Percentiles rank a stretch among this genome's conserved stretches.
Conservation (phyloP, 495 filamentous ascomycete genomes). For the Pseudomonodictys pantanalensis region DNA sequence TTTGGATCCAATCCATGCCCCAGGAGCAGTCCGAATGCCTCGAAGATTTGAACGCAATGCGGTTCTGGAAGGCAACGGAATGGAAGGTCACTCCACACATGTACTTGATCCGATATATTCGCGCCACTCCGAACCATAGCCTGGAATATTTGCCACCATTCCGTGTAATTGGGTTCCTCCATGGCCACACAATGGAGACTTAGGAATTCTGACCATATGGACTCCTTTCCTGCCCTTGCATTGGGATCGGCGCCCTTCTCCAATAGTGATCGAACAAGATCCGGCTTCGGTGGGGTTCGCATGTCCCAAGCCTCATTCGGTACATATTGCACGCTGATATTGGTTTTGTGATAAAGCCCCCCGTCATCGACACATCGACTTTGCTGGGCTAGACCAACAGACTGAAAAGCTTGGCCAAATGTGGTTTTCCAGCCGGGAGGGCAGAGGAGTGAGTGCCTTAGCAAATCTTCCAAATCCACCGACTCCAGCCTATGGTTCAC, state of each 20-base stretch:
- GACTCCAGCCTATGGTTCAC: background rate
- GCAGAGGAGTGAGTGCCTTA: background rate
- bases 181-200: background rate
- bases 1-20: background rate
- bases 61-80: background rate
- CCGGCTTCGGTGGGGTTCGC: no score
- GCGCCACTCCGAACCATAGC: background rate
- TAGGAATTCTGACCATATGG: background rate
- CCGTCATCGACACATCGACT: background rate
- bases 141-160: background rate
- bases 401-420: background rate
- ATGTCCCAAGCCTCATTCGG: no score
- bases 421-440: background rate
- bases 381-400: background rate
- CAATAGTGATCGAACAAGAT: no score
- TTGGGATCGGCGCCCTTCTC: no score
- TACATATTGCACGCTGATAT: no score
- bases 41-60: background rate
- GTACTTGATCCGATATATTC: background rate
- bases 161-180: background rate
- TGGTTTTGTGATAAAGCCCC: no score
- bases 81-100: background rate
- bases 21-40: background rate
- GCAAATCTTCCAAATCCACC: background rate
- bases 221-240: background rate